Base-by-base conservation (phyloP, 2,329 filamentous ascomycete species). In the Colletotrichum chlorophyti region DNA sequence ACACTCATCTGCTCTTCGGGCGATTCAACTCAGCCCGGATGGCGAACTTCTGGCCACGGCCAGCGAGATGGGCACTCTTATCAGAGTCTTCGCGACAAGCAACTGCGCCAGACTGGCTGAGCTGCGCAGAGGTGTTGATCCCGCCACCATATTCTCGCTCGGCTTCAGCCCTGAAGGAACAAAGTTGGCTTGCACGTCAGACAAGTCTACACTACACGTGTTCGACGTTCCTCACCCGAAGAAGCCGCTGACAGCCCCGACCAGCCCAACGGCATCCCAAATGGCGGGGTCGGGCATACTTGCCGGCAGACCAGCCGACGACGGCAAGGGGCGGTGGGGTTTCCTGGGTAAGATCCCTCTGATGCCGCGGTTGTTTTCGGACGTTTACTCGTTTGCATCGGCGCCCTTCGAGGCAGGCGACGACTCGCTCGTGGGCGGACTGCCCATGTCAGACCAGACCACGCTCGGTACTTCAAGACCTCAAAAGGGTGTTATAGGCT, bases 171-270 rank as follows among this genome's bases (percentile, higher is more conserved):
- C 93, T 1, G 88, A 88, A 1, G 91, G 90, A 48, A 85, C 83
- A 38, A 83, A 93, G 69, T 82, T 98, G 10, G 95, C 95, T 23
- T 94, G 93, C 61, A 98, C 94, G 1, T 97, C 93, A 1, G 95
- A 99, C 79, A 99, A 98, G 75, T 93, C 91, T 6, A 99, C 93
- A 1, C 81, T 99, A 10, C 95, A 99, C 74, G 84, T 99, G 32
- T 99, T 97, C 70, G 93, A 98, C 68, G 82, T 97, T 1, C 89
- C 89, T 4, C 82, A 84, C 58, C 76, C 79, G 8, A 79, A 77
- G 47, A 77, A 75, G 62, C 71, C 74, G 4, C 14, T 48, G 12
- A 70, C 41, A 3, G 45, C 41, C 14, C 51, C 54, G 27, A 26
- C 57, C 4, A 60, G 49, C 17, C 60, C 63, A 5, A 65, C 70